Evolutionary conservation across 2,329 filamentous ascomycete species (phyloP), one percentile per base, ranked within the genome.

Genomic region (Paradendryphiella salina): DNA sequence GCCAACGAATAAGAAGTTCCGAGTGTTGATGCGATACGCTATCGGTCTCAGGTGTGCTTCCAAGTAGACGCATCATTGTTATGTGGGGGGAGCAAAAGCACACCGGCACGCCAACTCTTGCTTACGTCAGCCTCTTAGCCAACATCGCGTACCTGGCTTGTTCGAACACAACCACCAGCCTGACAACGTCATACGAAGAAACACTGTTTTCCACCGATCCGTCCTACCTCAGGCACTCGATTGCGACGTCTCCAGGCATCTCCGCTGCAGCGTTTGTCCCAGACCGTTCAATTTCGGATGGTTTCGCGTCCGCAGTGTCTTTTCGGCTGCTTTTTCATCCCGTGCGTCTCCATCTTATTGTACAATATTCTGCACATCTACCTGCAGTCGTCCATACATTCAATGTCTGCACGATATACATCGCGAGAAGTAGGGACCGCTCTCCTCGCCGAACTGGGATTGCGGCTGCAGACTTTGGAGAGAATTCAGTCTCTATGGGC

Each of bases 401-500:
- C 52, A 33, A 88, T 61, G 86, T 29, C 63, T 20, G 8, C 52
- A 8, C 38, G 57, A 21, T 34, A 32, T 6, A 59, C 58, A 2
- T 48, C 64, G 2, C 35, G 54, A 1, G 54, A 64, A 3, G 56
- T 71, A 11, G 69, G 66, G 3, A 55, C 62, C n/a, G 41, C 60
- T 5, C 55, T 73, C 2, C 61, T 73, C 17, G 60, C 64, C 2
- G 31, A 56, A 4, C 54, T 65, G 6, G 67, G 63, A 14, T 46
- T 70, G 6, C 47, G 52, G 8, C 46, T 73, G 3, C 53, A 66
- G 28, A 65, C 60, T 0, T 11, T 67, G 5, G 54, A 65, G 14
- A 44, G 57, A 2, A 59, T 79, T 3, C 77, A 79, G 45, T 75
- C 72, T 1, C 59, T 79, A 0, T 79, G 77, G 77, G 77, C 77